Conservation (phyloP, 2,329 filamentous ascomycete genomes). For the Cordyceps militaris region DNA sequence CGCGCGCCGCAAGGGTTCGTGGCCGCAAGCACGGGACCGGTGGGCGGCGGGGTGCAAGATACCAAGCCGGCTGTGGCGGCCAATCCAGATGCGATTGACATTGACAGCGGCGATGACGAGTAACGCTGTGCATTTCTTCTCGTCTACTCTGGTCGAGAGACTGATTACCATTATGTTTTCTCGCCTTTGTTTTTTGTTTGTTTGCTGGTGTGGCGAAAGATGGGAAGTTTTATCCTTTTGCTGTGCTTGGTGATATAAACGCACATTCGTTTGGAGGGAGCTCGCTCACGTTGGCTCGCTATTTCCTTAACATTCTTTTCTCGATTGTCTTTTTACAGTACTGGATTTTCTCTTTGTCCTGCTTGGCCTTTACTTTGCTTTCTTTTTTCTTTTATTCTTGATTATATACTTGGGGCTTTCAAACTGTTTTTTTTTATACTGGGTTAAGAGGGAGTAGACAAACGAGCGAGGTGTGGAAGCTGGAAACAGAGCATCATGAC, state of each 20-base stretch:
- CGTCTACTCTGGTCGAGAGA: neutral
- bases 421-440: neutral
- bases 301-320: constrained; percentile 10
- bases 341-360: too few relatives aligned
- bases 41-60: constrained; percentile 41
- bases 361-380: too few relatives aligned
- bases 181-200: neutral
- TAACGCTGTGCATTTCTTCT: neutral
- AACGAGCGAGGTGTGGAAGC: neutral
- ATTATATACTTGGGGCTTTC: neutral
- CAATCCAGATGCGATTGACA: constrained; percentile 82
- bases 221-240: neutral
- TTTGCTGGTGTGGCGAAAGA: neutral
- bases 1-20: constrained; percentile 87
- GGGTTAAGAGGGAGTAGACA: neutral
- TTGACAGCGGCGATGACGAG: constrained; percentile 65
- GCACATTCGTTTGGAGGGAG: constrained; percentile 2
- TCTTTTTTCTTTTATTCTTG: neutral
- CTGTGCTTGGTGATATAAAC: neutral
- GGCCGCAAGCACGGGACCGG: constrained; percentile 68
- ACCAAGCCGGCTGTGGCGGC: constrained; percentile 39
- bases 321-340: constrained; percentile 16
- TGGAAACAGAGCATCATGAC: neutral
- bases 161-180: neutral
- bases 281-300: neutral